Evolutionary conservation across 208 protist species (phyloP).

Genomic region (Crithidia brevicula): DNA sequence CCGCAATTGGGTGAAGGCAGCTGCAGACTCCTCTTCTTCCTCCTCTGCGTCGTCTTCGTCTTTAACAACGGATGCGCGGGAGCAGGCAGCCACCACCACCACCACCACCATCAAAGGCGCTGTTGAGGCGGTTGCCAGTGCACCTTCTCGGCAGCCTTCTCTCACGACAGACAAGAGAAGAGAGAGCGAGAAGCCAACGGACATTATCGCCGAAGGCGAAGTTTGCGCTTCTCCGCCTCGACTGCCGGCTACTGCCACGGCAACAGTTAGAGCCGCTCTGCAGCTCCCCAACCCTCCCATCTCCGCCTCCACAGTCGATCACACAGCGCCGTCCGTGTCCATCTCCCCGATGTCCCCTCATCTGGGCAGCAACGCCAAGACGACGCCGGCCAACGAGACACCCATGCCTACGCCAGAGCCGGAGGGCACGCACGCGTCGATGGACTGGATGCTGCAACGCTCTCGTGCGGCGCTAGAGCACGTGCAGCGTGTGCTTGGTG

Average conservation of each 20-base stretch:
- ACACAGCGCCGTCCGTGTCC: background rate
- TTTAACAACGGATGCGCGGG: background rate
- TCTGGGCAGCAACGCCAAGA: background rate
- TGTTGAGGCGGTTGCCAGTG: too few relatives aligned
- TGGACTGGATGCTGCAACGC: slow-evolving; percentile 33
- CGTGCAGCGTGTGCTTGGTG: slow-evolving; percentile 37
- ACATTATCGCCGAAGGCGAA: background rate
- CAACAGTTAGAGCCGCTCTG: too few relatives aligned
- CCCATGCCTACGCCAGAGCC: background rate
- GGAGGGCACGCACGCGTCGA: background rate
- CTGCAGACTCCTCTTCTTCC: background rate
- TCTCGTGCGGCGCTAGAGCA: slow-evolving; percentile 41
- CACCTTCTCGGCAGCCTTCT: too few relatives aligned
- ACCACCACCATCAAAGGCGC: background rate
- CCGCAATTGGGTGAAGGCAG: slow-evolving; percentile 23
- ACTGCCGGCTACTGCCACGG: slow-evolving; percentile 1
- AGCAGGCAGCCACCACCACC: background rate
- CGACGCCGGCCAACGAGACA: background rate
- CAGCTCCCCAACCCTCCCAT: background rate
- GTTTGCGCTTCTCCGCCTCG: slow-evolving; percentile 2
- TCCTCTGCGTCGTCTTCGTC: background rate
- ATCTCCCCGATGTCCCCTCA: slow-evolving; percentile 7
- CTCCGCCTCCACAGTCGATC: background rate
- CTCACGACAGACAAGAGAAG: too few relatives aligned
- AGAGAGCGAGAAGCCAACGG: background rate